These are phyloP conservation scores for Daedaleopsis nitida DNA, from an alignment of 768 basidiomycete genomes.

Conservation along the genomic window DNA sequence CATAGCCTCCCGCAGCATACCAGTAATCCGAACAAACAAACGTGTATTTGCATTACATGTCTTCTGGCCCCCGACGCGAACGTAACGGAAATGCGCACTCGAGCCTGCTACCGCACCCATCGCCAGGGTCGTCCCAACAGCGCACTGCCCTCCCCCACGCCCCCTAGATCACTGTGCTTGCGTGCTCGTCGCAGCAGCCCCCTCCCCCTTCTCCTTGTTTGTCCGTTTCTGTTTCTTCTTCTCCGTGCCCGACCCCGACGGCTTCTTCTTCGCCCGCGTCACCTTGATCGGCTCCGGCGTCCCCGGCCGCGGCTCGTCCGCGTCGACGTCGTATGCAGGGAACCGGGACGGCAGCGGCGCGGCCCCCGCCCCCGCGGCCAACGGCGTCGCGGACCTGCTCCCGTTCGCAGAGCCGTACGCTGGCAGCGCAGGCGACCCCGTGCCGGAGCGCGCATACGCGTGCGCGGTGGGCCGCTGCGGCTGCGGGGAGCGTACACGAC, in stretches of 20 bases:
- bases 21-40: conserved; percentile 19
- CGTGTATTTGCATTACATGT: conserved; percentile 16
- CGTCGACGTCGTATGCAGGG: conserved; percentile 58
- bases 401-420: conserved; percentile 21
- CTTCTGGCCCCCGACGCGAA: too few relatives aligned
- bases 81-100: not conserved
- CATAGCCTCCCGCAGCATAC: conserved; percentile 27
- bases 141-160: too few relatives aligned
- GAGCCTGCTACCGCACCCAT: not conserved
- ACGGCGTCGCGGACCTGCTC: not conserved
- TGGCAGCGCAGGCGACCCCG: conserved; percentile 17
- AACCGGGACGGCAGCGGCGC: conserved; percentile 42
- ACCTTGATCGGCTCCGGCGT: conserved; percentile 77
- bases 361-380: conserved; percentile 37
- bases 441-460: too few relatives aligned
- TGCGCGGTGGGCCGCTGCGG: conserved; percentile 1
- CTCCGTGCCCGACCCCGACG: conserved; percentile 41
- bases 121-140: too few relatives aligned
- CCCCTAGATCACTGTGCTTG: not conserved
- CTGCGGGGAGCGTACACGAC: not conserved
- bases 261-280: conserved; percentile 68
- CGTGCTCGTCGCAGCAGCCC: not conserved
- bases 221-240: conserved; percentile 67
- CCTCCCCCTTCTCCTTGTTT: conserved; percentile 23
- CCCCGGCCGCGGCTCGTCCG: conserved; percentile 50